Conservation (phyloP, 1,139 yeast species). For the Yamadazyma sp. region DNA sequence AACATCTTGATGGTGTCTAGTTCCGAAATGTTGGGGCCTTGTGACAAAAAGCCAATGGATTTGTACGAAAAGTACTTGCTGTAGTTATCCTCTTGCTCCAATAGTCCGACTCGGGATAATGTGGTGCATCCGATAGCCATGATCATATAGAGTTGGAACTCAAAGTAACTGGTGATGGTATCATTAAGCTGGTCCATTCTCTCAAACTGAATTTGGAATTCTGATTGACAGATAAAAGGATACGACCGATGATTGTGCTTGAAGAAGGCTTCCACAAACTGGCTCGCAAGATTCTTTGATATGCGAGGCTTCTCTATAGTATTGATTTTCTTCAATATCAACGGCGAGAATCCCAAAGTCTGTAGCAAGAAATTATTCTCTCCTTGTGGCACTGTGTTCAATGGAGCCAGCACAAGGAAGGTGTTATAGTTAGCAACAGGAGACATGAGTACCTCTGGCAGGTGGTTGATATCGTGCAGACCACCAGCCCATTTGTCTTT, state of each 20-base stretch:
- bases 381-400: neutral
- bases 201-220: conserved; percentile 28
- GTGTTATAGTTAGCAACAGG: neutral
- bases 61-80: conserved; percentile 13
- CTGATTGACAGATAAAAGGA: conserved; percentile 41
- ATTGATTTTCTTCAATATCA: conserved; percentile 5
- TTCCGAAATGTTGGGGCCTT: conserved; percentile 26
- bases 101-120: conserved; percentile 38
- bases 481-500: no score
- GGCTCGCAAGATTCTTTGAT: conserved; percentile 9
- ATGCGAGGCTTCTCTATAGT: conserved; percentile 2
- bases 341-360: conserved; percentile 10
- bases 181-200: conserved; percentile 6
- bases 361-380: conserved; percentile 8
- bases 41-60: conserved; percentile 15
- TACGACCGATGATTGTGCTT: conserved; percentile 43
- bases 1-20: conserved; percentile 37
- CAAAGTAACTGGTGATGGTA: conserved; percentile 6
- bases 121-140: conserved; percentile 51
- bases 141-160: conserved; percentile 45
- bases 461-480: no score
- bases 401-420: neutral
- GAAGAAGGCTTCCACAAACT: conserved; percentile 34
- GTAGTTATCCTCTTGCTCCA: conserved; percentile 28
- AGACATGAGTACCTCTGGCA: no score